Evolutionary conservation across 1,139 yeast species (phyloP), one percentile per base, ranked within the genome.

Genomic region (Schizosaccharomyces versatilis): DNA sequence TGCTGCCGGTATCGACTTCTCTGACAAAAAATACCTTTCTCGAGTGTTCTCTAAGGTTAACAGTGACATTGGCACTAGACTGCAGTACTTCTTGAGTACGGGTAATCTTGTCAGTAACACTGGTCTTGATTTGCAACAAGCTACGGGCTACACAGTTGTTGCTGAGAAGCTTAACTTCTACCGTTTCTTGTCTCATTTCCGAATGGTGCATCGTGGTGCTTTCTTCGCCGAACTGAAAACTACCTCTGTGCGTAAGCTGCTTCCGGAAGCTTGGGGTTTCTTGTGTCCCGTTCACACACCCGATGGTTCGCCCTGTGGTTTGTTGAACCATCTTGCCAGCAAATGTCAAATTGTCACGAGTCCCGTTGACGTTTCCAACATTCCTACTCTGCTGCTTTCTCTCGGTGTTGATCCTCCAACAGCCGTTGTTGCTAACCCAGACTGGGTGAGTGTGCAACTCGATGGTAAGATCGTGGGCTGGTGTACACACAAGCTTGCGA

Each of bases 141-240:
- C 88, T 54, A 82, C 95, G 55, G 99, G 99, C 65, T 90, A 85
- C 68, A 90, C 98, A 1, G 98, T 90, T 62, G 97, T 93, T 59
- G 98, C 98, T 1, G 99, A 90, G 71, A 90, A 93, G 69, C 90
- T 90, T 68, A 90, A 90, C 69, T 90, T 86, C 74, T 84, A 93
- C 69, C 83, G 99, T 67, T 90, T 90, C 71, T 81, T 90, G 61
- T 79, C 97, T 19, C 99, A 90, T 73, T 90, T 90, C 76, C 75
- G 99, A 71, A 90, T 90, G 98, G 98, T 90, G 54, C 99, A 90
- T 70, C 82, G 99, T 78, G 99, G 99, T 69, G 85, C 97, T 61
- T 90, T 90, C 80, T 90, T 90, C 68, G 97, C 99, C 51, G 95
- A 90, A 69, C 77, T 90, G 70, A 90, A 93, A 68, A 90, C 98